Evolutionary conservation across 768 basidiomycete genomes (phyloP).

Genomic region (Tylopilus plumbeoviolaceoides): DNA sequence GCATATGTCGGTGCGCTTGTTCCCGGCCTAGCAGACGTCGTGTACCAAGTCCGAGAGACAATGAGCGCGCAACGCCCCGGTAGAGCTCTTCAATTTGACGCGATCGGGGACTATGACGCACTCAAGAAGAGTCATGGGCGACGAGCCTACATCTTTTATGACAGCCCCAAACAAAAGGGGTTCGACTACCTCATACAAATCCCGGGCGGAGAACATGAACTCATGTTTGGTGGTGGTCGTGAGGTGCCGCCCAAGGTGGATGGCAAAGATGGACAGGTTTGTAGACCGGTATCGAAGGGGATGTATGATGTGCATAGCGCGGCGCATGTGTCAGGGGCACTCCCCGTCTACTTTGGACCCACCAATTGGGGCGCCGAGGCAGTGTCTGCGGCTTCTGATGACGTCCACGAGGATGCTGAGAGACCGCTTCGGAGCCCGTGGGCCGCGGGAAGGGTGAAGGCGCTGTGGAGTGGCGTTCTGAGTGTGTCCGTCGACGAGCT

Average conservation of each 20-base stretch:
- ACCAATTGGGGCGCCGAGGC: slow-evolving; percentile 42
- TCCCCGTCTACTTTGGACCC: slow-evolving; percentile 52
- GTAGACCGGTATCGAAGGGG: slow-evolving; percentile 27
- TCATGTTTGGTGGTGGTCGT: slow-evolving; percentile 69
- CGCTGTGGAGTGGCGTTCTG: slow-evolving; percentile 61
- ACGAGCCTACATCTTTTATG: slow-evolving; percentile 59
- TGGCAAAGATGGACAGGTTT: slow-evolving; percentile 2
- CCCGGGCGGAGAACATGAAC: slow-evolving; percentile 38
- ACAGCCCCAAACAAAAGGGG: slow-evolving; percentile 32
- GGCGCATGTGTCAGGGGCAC: slow-evolving; percentile 44
- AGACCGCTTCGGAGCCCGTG: slow-evolving; percentile 22
- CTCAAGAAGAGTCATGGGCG: slow-evolving; percentile 32
- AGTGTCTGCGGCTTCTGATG: slow-evolving; percentile 13
- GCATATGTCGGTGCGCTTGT: slow-evolving; percentile 48
- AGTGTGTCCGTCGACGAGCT: slow-evolving; percentile 55
- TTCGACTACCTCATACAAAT: slow-evolving; percentile 74
- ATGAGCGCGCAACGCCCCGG: slow-evolving; percentile 68
- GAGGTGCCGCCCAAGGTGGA: slow-evolving; percentile 20
- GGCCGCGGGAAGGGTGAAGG: slow-evolving; percentile 46
- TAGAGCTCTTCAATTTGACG: slow-evolving; percentile 22
- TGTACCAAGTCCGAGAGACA: slow-evolving; percentile 40
- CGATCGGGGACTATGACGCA: neutral
- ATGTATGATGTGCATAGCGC: slow-evolving; percentile 34
- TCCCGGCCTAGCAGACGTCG: slow-evolving; percentile 35
- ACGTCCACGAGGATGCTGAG: slow-evolving; percentile 10